Conservation (phyloP, 352 stramenopile genomes). For the Globisporangium iwayamae region DNA sequence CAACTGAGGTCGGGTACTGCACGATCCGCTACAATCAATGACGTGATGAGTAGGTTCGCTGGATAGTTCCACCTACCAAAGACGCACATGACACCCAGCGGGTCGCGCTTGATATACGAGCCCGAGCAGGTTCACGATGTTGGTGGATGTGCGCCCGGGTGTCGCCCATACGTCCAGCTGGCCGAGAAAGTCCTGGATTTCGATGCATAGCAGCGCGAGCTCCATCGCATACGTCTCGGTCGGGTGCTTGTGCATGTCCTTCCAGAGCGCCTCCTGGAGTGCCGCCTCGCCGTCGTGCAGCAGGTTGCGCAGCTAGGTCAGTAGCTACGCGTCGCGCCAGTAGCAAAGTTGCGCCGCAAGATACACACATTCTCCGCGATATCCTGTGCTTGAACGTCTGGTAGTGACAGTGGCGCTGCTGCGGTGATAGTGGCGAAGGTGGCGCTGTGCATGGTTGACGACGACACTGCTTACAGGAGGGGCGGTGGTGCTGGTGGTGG, state of each 20-base stretch:
- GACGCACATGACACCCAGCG: constrained; percentile 84
- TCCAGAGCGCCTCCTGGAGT: constrained; percentile 50
- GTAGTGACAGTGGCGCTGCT: constrained; percentile 13
- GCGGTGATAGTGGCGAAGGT: not conserved
- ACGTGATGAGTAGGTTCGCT: constrained; percentile 68
- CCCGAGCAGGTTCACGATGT: constrained; percentile 54
- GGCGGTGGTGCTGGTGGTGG: not conserved
- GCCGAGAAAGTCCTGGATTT: constrained; percentile 76
- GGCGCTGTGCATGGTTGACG: not conserved
- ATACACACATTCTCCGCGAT: constrained; percentile 39
- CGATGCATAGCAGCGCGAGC: constrained; percentile 36
- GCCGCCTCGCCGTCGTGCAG: constrained; percentile 45
- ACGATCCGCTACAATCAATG: constrained; percentile 58
- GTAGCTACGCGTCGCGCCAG: constrained; percentile 19
- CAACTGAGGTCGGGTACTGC: constrained; percentile 37
- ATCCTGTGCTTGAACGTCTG: constrained; percentile 54
- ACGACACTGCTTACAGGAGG: too few relatives aligned
- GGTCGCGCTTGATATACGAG: constrained; percentile 64
- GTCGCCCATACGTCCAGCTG: constrained; percentile 65
- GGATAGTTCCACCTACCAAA: constrained; percentile 94
- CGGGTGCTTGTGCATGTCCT: constrained; percentile 72
- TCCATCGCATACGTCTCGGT: constrained; percentile 61
- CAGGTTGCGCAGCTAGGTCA: constrained; percentile 46
- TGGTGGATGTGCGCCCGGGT: constrained; percentile 43
- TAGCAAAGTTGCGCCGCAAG: constrained; percentile 21